These are phyloP conservation scores for Pythium volutum DNA, from an alignment of 352 stramenopile genomes.

Conservation along the genomic window DNA sequence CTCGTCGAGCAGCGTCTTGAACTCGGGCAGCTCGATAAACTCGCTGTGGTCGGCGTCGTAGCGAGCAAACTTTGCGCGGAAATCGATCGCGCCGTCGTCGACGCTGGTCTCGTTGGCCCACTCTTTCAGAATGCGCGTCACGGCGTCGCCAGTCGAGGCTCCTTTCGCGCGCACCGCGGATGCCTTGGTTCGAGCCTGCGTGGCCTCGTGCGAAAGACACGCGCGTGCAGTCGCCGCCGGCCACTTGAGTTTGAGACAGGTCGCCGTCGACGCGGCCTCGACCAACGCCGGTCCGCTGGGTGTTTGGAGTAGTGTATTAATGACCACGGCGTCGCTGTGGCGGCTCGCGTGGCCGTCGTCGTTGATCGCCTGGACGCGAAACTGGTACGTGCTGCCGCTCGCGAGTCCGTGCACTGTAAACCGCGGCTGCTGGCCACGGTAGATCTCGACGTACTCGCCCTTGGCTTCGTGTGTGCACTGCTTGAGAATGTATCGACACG, in stretches of 20 bases:
- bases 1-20: conserved; percentile 81
- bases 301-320: conserved; percentile 85
- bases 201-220: conserved; percentile 48
- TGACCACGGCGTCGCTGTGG: conserved; percentile 66
- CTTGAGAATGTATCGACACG: conserved; percentile 81
- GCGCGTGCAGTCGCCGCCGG: conserved; percentile 33
- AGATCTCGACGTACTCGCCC: conserved; percentile 86
- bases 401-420: conserved; percentile 81
- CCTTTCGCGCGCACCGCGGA: conserved; percentile 26
- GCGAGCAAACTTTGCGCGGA: conserved; percentile 66
- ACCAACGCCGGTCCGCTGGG: conserved; percentile 45
- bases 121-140: conserved; percentile 79
- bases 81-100: conserved; percentile 69
- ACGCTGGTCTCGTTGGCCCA: conserved; percentile 80
- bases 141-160: conserved; percentile 46
- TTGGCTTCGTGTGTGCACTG: conserved; percentile 77
- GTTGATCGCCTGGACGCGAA: conserved; percentile 84
- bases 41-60: conserved; percentile 71
- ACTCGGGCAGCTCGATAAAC: conserved; percentile 83
- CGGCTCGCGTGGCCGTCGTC: conserved; percentile 65
- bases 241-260: conserved; percentile 56
- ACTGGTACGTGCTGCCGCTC: conserved; percentile 85
- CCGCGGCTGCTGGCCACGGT: conserved; percentile 55
- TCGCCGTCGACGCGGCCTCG: conserved; percentile 23
- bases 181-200: conserved; percentile 34